Evolutionary conservation across 352 stramenopile species (phyloP).

Genomic region (Phytophthora lateralis): DNA sequence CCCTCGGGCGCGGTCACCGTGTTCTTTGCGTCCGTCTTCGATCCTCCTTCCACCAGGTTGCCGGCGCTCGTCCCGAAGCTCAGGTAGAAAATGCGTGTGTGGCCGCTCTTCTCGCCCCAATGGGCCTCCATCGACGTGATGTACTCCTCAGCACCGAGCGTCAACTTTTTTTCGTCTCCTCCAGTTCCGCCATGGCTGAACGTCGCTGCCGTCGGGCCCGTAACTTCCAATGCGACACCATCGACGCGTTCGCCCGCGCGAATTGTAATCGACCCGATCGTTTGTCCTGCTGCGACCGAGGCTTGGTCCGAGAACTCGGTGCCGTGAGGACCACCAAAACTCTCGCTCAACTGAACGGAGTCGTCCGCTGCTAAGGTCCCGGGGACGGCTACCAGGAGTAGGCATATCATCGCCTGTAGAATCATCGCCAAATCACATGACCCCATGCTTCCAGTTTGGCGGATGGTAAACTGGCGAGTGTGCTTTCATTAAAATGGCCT

Average conservation of each 20-base stretch:
- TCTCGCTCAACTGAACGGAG: constrained; percentile 17
- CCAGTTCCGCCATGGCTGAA: constrained; percentile 35
- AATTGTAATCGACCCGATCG: no score
- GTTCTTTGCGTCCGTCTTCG: constrained; percentile 19
- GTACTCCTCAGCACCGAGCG: constrained; percentile 14
- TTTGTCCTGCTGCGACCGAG: no score
- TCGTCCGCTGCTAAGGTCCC: constrained; percentile 16
- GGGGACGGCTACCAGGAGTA: constrained; percentile 6
- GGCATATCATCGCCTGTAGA: constrained; percentile 9
- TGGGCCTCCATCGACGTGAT: constrained; percentile 37
- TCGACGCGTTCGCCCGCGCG: constrained; percentile 7
- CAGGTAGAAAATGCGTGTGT: constrained; percentile 28
- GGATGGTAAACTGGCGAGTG: constrained; percentile 19
- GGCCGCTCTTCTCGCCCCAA: constrained; percentile 23
- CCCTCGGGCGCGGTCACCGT: constrained; percentile 28
- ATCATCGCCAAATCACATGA: background rate
- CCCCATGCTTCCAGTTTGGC: constrained; percentile 6
- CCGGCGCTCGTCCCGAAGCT: constrained; percentile 29
- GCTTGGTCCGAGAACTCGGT: no score
- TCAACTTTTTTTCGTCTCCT: constrained; percentile 10
- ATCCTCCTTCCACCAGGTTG: constrained; percentile 18
- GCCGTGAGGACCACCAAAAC: no score
- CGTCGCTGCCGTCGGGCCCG: constrained; percentile 13
- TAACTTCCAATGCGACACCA: constrained; percentile 25
- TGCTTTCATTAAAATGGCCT: no score